Base-by-base conservation (phyloP, 2,329 filamentous ascomycete species). In the Calonectria hawksworthii region DNA sequence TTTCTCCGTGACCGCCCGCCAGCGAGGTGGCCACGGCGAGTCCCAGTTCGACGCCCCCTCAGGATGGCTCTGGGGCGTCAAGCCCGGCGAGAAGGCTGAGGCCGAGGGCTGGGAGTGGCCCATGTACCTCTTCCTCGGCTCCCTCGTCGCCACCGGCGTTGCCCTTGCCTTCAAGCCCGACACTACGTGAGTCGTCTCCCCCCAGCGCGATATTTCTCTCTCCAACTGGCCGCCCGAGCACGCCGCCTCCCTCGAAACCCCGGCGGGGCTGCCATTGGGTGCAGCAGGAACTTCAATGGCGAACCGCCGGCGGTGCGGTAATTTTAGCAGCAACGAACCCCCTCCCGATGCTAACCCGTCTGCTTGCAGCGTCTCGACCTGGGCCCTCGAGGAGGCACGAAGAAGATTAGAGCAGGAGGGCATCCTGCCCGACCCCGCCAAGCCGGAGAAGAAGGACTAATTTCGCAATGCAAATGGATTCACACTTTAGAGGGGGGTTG, bases 91-190 rank as follows among this genome's bases (percentile, higher is more conserved):
- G 92, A 98, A 98, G 90, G 93, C 95, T 84, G 92, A 98, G 91
- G 94, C 95, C 86, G 97, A 99, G 88, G 97, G 96, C 68, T 99
- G 97, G 97, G 97, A 99, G 90, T 92, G 90, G 79, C 87, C 96
- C 71, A 96, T 94, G 89, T 94, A 94, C 85, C 95, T 94, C 85
- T 96, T 96, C 65, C 96, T 98, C 86, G 94, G 93, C 84, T 94
- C 93, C 83, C 87, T 98, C 83, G 87, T 92, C 34, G 89, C 95
- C 78, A 93, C 93, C 70, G 92, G 91, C 75, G 89, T 98, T 78
- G 95, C 94, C 78, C 95, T 98, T 88, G 95, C 95, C 76, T 99
- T 97, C 86, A 99, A 99, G 93, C 97, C 97, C 68, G 97, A 99
- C 90, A 99, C 96, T 77, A 98, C 95, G 97, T 99, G 90, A 89